Evolutionary conservation across 441 rosid genomes (phyloP).

Genomic region (Pelargonium citronellum): DNA sequence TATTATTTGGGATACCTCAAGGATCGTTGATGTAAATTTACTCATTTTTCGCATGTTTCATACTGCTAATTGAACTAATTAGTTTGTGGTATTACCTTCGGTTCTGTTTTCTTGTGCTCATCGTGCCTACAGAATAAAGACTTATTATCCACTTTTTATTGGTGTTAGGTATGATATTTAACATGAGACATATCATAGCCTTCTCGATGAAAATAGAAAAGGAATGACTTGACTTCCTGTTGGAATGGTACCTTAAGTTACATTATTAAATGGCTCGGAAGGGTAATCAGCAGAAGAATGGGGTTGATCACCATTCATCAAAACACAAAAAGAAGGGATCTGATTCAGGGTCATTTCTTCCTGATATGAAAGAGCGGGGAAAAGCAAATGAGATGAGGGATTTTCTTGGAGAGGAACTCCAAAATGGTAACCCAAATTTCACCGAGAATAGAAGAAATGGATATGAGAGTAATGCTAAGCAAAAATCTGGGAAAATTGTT

Average conservation of each 20-base stretch:
- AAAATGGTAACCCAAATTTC: conserved; percentile 34
- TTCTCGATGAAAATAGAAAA: conserved; percentile 21
- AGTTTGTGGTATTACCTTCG: neutral
- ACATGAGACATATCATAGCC: conserved; percentile 15
- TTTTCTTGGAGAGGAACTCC: conserved; percentile 39
- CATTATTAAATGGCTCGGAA: conserved; percentile 64
- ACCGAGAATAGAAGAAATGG: conserved; percentile 22
- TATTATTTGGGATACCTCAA: neutral
- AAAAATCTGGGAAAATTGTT: conserved; percentile 25
- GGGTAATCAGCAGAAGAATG: conserved; percentile 76
- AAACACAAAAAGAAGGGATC: conserved; percentile 45
- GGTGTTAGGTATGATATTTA: conserved; percentile 10
- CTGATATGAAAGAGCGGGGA: conserved; percentile 37
- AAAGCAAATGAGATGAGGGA: conserved; percentile 39
- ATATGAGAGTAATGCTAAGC: conserved; percentile 30
- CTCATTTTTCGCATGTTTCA: neutral
- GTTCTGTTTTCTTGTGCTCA: neutral
- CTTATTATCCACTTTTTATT: conserved; percentile 8
- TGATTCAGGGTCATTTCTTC: conserved; percentile 33
- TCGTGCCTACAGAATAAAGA: conserved; percentile 10
- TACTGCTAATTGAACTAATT: neutral
- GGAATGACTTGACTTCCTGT: conserved; percentile 22
- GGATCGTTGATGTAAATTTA: neutral
- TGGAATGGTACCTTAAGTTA: conserved; percentile 9
- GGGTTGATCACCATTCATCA: conserved; percentile 44